Evolutionary conservation across 495 filamentous ascomycete species (phyloP), one percentile per base, ranked within the genome.

Genomic region (Penicillium goetzii): DNA sequence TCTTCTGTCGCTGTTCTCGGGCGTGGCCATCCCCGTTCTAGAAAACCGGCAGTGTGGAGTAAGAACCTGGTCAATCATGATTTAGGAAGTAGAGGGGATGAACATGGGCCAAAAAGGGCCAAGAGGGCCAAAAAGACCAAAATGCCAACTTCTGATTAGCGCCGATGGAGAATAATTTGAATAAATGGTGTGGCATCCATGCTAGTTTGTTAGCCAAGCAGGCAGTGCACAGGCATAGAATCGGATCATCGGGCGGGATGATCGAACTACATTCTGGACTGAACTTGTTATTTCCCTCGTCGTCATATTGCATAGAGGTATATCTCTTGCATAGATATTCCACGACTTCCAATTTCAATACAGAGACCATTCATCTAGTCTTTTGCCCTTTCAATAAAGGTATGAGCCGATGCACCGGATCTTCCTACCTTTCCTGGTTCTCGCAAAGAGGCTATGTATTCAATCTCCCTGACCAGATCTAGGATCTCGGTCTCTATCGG

Each of bases 61-160:
- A 12, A 19, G 21, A 33, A 28, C 25, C 14, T 17, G 50, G 50
- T 25, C 2, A 40, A 32, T 40, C 15, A 38, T 17, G 17, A 32
- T 30, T 30, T n/a, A 12, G 15, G 40, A 30, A 34, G 25, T 53
- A 17, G 50, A 53, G 8, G 50, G 50, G 28, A 4, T 28, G 50
- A 5, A 28, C 32, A n/a, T 53, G 50, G 50, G 15, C 7, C 10
- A 32, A 11, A 19, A 40, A 41, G 28, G 59, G 51, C 60, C 60
- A 56, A 55, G 32, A 36, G 30, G 36, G 47, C 23, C 45, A 10
- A 52, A 53, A 66, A 45, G 32, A 61, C 52, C 62, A 49, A 52
- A 61, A 56, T 41, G 33, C 60, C 55, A 49, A 51, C 47, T 41
- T 68, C 62, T 64, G 59, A 62, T 60, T 63, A 58, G 64, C 56